Base-by-base conservation (phyloP, 2,329 filamentous ascomycete species). In the Trichoderma sp. region DNA sequence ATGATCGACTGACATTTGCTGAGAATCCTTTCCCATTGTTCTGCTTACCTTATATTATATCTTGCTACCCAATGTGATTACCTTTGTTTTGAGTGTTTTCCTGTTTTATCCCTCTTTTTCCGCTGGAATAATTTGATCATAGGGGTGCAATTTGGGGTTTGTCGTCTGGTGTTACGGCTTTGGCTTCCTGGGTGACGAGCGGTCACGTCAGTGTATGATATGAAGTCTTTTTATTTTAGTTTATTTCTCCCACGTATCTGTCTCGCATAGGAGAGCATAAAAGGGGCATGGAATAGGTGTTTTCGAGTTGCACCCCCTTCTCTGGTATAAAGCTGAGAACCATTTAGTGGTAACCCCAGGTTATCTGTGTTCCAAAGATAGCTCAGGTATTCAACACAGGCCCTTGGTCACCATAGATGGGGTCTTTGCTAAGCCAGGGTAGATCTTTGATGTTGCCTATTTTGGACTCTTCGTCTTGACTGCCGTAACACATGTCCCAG, bases 401-500 rank as follows among this genome's bases (percentile, higher is more conserved):
- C 10, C 63, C 63, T 21, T 59, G 29, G 19, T 66, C 63, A 11
- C 63, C 63, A 33, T 66, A 66, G n/a, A 66, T 66, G 40, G 63
- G 63, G 55, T 66, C 63, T 16, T 21, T 59, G 14, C 16, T 59
- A 31, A 66, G 59, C 63, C 63, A 66, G 4, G 63, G 21, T 24
- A 66, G 31, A 3, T 19, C 16, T 29, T 58, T 59, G 29, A 66
- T 52, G 14, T 37, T 66, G 53, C 47, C 7, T 13, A 66, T 53
- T 37, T 24, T 53, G 19, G 56, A 53, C 10, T 68, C 27, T 8
- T 55, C 57, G 6, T 29, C 57, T 11, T 40, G 21, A 11, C 33
- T 55, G 7, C 65, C 65, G 56, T 68, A 68, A 27, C 68, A 56
- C 90, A 92, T 92, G 77, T 92, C 89, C 89, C 89, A 92, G 21